A percentile compares a stretch with the other conserved stretches of the same genome.
Evolutionary conservation across 1,284 basidiomycete species (phyloP).

Genomic region (Gomphus bonarii): DNA sequence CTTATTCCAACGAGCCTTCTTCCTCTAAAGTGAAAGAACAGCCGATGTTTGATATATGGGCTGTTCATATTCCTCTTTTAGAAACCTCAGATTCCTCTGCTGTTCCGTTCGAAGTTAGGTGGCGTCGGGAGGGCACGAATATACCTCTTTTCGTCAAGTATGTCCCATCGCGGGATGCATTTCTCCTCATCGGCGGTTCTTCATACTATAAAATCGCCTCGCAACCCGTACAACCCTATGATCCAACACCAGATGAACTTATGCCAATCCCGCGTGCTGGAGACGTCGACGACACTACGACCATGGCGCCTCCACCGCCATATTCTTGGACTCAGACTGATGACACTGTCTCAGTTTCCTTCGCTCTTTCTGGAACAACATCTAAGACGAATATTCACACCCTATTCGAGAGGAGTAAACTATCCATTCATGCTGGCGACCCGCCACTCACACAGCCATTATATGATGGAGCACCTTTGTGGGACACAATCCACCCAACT

Average conservation of each 20-base stretch:
- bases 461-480: slow-evolving; percentile 58
- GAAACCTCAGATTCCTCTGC: slow-evolving; percentile 20
- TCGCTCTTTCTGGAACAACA: slow-evolving; percentile 68
- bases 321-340: slow-evolving; percentile 89
- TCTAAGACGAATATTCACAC: slow-evolving; percentile 56
- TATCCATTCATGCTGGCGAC: slow-evolving; percentile 52
- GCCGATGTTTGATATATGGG: slow-evolving; percentile 52
- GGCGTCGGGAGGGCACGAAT: slow-evolving; percentile 61
- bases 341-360: slow-evolving; percentile 73
- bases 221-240: slow-evolving; percentile 18
- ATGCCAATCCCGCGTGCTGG: slow-evolving; percentile 52
- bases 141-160: slow-evolving; percentile 58
- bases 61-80: slow-evolving; percentile 39
- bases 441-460: slow-evolving; percentile 38
- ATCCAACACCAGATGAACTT: slow-evolving; percentile 50
- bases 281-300: slow-evolving; percentile 28
- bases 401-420: slow-evolving; percentile 49
- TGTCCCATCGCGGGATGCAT: slow-evolving; percentile 32
- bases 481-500: slow-evolving; percentile 63
- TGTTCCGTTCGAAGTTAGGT: slow-evolving; percentile 40
- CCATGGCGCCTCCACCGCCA: slow-evolving; percentile 40
- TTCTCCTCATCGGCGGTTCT: slow-evolving; percentile 49
- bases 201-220: slow-evolving; percentile 34
- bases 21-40: slow-evolving; percentile 12
- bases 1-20: slow-evolving; percentile 15